A percentile compares a stretch with the other conserved stretches of the same genome.
These are phyloP conservation scores for Triticum aestivum DNA, from an alignment of 176 grass and related monocot genomes.

Conservation along the genomic window DNA sequence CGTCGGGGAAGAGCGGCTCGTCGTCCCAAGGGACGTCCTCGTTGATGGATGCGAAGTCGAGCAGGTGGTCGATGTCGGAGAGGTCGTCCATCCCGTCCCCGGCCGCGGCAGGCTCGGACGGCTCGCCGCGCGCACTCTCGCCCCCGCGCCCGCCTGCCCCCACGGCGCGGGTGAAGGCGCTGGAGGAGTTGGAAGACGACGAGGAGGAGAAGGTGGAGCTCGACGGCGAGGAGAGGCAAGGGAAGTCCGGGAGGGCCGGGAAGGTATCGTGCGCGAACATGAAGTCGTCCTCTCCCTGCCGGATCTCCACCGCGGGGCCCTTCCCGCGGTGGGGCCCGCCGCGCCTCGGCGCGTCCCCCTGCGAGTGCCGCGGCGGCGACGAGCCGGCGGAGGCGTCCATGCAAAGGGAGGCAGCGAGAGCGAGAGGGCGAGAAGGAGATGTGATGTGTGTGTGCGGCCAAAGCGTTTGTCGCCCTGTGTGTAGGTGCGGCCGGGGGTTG, in stretches of 20 bases:
- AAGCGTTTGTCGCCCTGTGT: slow-evolving; percentile 8
- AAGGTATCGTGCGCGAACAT: slow-evolving; percentile 75
- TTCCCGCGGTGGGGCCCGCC: slow-evolving; percentile 23
- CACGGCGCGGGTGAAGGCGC: slow-evolving; percentile 32
- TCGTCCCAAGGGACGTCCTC: slow-evolving; percentile 67
- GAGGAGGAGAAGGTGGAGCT: slow-evolving; percentile 54
- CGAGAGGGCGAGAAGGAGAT: not conserved
- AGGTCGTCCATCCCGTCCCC: slow-evolving; percentile 38
- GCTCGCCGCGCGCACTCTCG: not conserved
- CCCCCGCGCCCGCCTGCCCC: not conserved
- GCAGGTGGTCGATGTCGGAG: slow-evolving; percentile 54
- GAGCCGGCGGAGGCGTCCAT: slow-evolving; percentile 54
- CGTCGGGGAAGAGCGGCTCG: slow-evolving; percentile 48
- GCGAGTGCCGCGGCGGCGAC: slow-evolving; percentile 29
- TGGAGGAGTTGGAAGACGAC: slow-evolving; percentile 56
- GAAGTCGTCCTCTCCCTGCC: slow-evolving; percentile 51
- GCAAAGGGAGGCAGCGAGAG: slow-evolving; percentile 24
- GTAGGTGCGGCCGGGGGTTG: slow-evolving; percentile 17
- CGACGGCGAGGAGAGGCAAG: slow-evolving; percentile 63
- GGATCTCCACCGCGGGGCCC: slow-evolving; percentile 32
- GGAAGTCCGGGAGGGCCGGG: slow-evolving; percentile 65
- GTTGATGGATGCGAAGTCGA: slow-evolving; percentile 55
- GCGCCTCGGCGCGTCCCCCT: slow-evolving; percentile 26
- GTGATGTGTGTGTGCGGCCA: not conserved
- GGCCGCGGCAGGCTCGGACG: slow-evolving; percentile 2